Evolutionary conservation across 1,284 basidiomycete species (phyloP).

Genomic region (Tylopilus sp.): DNA sequence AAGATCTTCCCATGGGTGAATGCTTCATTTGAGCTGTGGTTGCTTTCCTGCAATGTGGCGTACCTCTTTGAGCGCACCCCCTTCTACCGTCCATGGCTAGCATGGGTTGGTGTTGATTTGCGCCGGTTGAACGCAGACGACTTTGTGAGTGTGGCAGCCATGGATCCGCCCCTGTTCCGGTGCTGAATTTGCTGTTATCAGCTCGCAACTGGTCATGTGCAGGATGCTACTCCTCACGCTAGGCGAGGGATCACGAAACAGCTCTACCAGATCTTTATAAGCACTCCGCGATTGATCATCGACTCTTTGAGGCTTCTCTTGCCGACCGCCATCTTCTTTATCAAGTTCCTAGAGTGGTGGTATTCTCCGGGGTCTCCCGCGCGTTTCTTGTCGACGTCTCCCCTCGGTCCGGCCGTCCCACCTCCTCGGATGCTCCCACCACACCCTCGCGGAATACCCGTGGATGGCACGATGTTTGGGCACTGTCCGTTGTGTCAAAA

Average conservation of each 20-base stretch:
- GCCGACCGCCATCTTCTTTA: slow-evolving; percentile 91
- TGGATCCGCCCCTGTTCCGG: not conserved
- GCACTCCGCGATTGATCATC: slow-evolving; percentile 62
- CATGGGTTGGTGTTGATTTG: slow-evolving; percentile 80
- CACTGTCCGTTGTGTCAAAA: slow-evolving; percentile 81
- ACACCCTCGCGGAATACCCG: slow-evolving; percentile 62
- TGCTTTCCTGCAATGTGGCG: slow-evolving; percentile 82
- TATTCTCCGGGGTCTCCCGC: slow-evolving; percentile 94
- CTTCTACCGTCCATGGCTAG: slow-evolving; percentile 90
- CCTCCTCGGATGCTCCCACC: slow-evolving; percentile 73
- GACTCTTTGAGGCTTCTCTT: slow-evolving; percentile 82
- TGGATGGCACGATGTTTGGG: slow-evolving; percentile 69
- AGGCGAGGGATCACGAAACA: slow-evolving; percentile 41
- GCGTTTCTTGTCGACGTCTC: slow-evolving; percentile 58
- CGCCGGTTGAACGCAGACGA: slow-evolving; percentile 78
- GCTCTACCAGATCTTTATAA: slow-evolving; percentile 46
- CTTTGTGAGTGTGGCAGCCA: slow-evolving; percentile 47
- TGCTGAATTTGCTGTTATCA: slow-evolving; percentile 36
- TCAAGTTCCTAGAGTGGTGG: slow-evolving; percentile 99
- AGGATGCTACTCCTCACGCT: slow-evolving; percentile 36
- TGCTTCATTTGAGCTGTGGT: slow-evolving; percentile 74
- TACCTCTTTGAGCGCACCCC: slow-evolving; percentile 90
- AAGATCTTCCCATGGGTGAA: slow-evolving; percentile 81
- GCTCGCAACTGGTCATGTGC: slow-evolving; percentile 38
- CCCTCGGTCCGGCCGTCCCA: slow-evolving; percentile 66